Evolutionary conservation across 176 grass and related monocot species (phyloP), one percentile per base, ranked within the genome.

Genomic region (Phoenix dactylifera): DNA sequence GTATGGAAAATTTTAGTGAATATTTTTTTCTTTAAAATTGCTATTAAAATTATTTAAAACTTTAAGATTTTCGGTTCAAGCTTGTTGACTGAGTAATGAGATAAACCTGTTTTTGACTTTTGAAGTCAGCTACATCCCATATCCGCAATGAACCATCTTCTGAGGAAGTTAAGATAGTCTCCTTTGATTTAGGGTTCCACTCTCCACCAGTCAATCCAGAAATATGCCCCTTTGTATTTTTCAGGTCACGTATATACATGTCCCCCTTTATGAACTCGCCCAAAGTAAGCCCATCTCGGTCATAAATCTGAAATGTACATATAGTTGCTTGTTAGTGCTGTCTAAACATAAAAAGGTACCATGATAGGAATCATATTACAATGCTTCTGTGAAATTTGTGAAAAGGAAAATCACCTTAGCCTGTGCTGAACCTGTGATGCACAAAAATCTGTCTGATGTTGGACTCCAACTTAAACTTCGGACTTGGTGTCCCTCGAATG

Each of bases 171-270:
- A 97, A 55, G 52, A 97, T 83, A 57, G 92, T 74, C 59, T 97
- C 92, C 55, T 91, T 97, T 79, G 92, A 90, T 78, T 91, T 97
- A 24, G 92, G 92, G 57, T 97, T 97, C 92, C 92, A 97, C 63
- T 97, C 87, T 66, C 92, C 92, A 67, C 87, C 69, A 32, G 92
- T 96, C 53, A 96, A 70, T 55, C 92, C 92, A 77, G 86, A 85
- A 60, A 96, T 96, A 58, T 96, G 92, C 20, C 92, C 92, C 66
- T 97, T 97, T 57, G 92, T 97, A 69, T 97, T 97, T 80, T 90
- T 97, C 62, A 97, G 66, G 76, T 97, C 92, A 58, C 92, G 86
- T 50, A 97, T 97, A 77, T 97, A 97, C 92, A 97, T 97, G 63
- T 97, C 87, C 55, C 92, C 92, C 62, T 89, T 97, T 68, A 91